Evolutionary conservation across 441 rosid genomes (phyloP).

Genomic region (Mallotus repandus): DNA sequence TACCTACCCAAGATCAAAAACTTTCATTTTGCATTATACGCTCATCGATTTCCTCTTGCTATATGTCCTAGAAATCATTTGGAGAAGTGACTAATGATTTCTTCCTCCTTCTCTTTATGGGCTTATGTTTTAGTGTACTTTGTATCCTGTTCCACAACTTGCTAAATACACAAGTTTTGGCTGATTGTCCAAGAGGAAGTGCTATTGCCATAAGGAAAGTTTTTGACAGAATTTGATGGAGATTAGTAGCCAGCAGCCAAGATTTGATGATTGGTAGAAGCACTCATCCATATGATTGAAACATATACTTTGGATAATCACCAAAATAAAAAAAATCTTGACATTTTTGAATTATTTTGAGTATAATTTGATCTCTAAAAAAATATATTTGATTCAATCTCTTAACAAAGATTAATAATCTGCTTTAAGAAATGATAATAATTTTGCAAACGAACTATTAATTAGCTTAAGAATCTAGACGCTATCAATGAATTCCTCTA

Average conservation of each 20-base stretch:
- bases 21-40: constrained; percentile 24
- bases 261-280: constrained; percentile 58
- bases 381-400: no score
- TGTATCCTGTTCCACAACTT: constrained; percentile 38
- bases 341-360: constrained; percentile 6
- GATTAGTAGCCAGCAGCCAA: constrained; percentile 46
- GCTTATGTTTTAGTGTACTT: constrained; percentile 29
- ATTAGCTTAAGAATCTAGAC: constrained; percentile 71
- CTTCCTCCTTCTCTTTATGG: constrained; percentile 20
- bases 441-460: no score
- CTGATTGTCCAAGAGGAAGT: constrained; percentile 49
- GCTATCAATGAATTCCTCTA: constrained; percentile 56
- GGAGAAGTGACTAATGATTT: constrained; percentile 22
- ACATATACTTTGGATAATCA: constrained; percentile 48
- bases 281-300: constrained; percentile 69
- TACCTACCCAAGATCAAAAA: constrained; percentile 36
- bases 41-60: not conserved
- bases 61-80: not conserved
- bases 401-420: no score
- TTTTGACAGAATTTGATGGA: constrained; percentile 25
- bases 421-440: no score
- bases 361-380: no score
- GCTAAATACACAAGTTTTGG: constrained; percentile 39
- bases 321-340: constrained; percentile 12
- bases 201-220: constrained; percentile 58